phyloP scores from a whole-genome alignment of 2,329 filamentous ascomycete species.

The Allantophomopsis lycopodina region DNA sequence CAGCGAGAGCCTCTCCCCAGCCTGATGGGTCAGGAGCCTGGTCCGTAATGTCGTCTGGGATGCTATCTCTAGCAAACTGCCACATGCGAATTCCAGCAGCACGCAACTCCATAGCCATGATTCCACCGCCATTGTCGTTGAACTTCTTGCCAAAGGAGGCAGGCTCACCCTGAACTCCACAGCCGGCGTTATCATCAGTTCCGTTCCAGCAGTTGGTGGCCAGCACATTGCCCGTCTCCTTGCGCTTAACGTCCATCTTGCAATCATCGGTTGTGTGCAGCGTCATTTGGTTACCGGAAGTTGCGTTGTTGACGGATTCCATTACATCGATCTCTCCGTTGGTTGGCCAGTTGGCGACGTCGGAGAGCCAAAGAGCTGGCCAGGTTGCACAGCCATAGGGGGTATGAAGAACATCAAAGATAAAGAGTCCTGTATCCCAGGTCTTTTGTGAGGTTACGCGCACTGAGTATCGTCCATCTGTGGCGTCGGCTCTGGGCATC shows the following conservation, averaged over 20 bases:
- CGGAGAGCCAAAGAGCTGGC: constrained; percentile 50
- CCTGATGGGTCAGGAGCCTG: constrained; percentile 26
- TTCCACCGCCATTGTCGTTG: constrained; percentile 32
- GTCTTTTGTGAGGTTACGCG: constrained; percentile 44
- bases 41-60: constrained; percentile 28
- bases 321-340: constrained; percentile 47
- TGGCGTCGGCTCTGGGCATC: constrained; percentile 29
- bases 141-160: constrained; percentile 35
- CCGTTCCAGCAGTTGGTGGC: constrained; percentile 29
- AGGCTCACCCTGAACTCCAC: constrained; percentile 25
- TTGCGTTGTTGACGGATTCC: constrained; percentile 32
- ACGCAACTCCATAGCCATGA: constrained; percentile 34
- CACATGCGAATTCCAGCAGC: constrained; percentile 31
- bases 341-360: constrained; percentile 41
- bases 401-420: constrained; percentile 44
- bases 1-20: constrained; percentile 30
- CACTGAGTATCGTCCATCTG: constrained; percentile 16
- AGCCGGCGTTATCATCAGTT: constrained; percentile 25
- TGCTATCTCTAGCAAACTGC: constrained; percentile 29
- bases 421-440: constrained; percentile 40
- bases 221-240: constrained; percentile 32
- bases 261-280: constrained; percentile 32
- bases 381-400: constrained; percentile 38
- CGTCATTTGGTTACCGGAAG: constrained; percentile 27
- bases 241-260: constrained; percentile 22